These are phyloP conservation scores for Clathrus columnatus DNA, from an alignment of 768 basidiomycete genomes.

Conservation along the genomic window DNA sequence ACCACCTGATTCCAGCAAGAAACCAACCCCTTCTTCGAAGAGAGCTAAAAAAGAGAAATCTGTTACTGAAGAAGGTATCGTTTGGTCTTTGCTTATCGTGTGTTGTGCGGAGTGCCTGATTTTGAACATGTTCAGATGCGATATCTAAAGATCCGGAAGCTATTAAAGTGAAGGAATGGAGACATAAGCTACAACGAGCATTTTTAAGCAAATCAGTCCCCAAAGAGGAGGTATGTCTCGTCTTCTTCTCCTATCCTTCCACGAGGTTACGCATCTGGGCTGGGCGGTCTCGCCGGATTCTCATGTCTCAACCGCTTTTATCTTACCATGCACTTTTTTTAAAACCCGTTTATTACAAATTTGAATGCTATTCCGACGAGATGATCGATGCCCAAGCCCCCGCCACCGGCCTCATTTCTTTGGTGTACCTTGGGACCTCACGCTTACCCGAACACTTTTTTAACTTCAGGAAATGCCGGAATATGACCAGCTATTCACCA, in stretches of 20 bases:
- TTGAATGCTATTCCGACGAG: too few relatives aligned
- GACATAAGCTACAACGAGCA: slow-evolving; percentile 85
- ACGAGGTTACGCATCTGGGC: background rate
- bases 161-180: slow-evolving; percentile 78
- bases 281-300: background rate
- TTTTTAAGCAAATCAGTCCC: slow-evolving; percentile 57
- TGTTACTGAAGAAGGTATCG: slow-evolving; percentile 48
- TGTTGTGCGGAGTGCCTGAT: too few relatives aligned
- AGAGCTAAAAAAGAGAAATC: slow-evolving; percentile 51
- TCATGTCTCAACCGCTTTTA: background rate
- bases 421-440: background rate
- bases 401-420: background rate
- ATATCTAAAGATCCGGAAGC: slow-evolving; percentile 46
- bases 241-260: background rate
- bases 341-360: too few relatives aligned
- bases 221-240: slow-evolving; percentile 48
- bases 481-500: slow-evolving; percentile 62
- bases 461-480: slow-evolving; percentile 62
- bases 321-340: too few relatives aligned
- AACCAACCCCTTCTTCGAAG: slow-evolving; percentile 45
- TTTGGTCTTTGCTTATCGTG: slow-evolving; percentile 31
- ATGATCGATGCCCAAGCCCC: too few relatives aligned
- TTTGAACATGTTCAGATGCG: background rate
- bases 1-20: slow-evolving; percentile 34
- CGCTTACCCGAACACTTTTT: slow-evolving; percentile 2